A percentile compares a stretch with the other conserved stretches of the same genome.
Evolutionary conservation across 2,329 filamentous ascomycete genomes (phyloP).

Genomic region (Trichoderma atrobrunneum): DNA sequence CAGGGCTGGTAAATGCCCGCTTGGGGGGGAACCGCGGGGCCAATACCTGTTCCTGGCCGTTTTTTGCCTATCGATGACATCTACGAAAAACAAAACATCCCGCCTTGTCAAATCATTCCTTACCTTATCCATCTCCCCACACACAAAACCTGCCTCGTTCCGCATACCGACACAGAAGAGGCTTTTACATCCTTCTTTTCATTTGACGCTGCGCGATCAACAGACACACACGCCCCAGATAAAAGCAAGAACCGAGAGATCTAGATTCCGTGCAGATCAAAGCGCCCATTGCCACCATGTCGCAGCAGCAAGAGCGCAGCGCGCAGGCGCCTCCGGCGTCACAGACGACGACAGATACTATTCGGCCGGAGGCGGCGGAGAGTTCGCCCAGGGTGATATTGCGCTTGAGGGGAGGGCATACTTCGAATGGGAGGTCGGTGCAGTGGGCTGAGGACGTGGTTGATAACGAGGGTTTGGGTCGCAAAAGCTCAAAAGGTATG

Average conservation of each 20-base stretch:
- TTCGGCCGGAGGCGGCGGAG: constrained; percentile 30
- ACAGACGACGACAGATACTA: constrained; percentile 34
- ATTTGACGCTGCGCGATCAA: background rate
- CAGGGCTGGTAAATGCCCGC: background rate
- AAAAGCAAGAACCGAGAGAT: background rate
- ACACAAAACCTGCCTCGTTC: background rate
- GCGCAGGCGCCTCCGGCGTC: constrained; percentile 31
- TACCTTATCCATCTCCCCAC: background rate
- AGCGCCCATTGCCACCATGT: constrained; percentile 26
- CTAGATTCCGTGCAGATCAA: background rate
- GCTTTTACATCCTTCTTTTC: background rate
- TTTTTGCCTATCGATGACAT: constrained; percentile 11
- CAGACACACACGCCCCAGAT: background rate
- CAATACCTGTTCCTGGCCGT: constrained; percentile 6
- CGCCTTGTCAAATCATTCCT: background rate
- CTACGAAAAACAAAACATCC: background rate
- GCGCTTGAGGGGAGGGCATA: constrained; percentile 50
- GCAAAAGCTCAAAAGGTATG: constrained; percentile 89
- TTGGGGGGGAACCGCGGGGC: constrained; percentile 4
- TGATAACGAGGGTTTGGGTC: constrained; percentile 91
- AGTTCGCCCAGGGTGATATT: constrained; percentile 41
- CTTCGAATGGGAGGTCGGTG: constrained; percentile 59
- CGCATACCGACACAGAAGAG: background rate
- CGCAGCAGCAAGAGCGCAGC: constrained; percentile 31
- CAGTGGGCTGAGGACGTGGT: constrained; percentile 92